Base-by-base conservation (phyloP, 371 early-diverging fungal genomes). In the Cokeromyces recurvatus region DNA sequence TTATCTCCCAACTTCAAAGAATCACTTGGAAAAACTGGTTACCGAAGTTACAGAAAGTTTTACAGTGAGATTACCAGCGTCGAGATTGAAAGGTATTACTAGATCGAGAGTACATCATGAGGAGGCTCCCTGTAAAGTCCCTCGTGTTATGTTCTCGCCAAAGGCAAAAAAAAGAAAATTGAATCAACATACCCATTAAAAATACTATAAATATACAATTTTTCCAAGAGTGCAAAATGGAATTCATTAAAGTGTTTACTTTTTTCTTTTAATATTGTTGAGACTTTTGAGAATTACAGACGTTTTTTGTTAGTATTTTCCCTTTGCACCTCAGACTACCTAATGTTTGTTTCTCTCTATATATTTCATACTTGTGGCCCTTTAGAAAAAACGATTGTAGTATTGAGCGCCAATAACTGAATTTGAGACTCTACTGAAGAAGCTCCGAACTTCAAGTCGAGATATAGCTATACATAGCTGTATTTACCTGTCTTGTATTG, bases 121-220 rank as follows among this genome's bases (percentile, higher is more conserved):
- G 34, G 52, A 51, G 44, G 34, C 52, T 51, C 32, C 45, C 45
- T 51, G 52, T 38, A 21, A 44, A 45, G 15, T 31, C 45, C 45
- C 45, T 32, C 45, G 45, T 32, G 45, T 51, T 44, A 37, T 45
- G 39, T 51, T 51, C 52, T 51, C 52, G 32, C 51, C 51, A 43
- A 51, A 51, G 52, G 17, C 39, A 36, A 51, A 38, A 39, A 51
- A 51, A 16, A 44, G 23, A 53, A 53, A 53, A 12, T 40, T 52
- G 36, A 46, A 52, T 41, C 34, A 1, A 40, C 3, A 40, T 52
- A 19, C 38, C 44, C 44, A 43, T 51, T 51, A 10, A 43, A 51
- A 50, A 50, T 37, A 50, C 43, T 27, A 19, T 37, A 37, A 37
- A 37, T 37, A 17, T 37, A 37, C 32, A 32, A 38, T 23, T 48